Evolutionary conservation across 306 rosid species (phyloP).

Genomic region (Rubus idaeus): DNA sequence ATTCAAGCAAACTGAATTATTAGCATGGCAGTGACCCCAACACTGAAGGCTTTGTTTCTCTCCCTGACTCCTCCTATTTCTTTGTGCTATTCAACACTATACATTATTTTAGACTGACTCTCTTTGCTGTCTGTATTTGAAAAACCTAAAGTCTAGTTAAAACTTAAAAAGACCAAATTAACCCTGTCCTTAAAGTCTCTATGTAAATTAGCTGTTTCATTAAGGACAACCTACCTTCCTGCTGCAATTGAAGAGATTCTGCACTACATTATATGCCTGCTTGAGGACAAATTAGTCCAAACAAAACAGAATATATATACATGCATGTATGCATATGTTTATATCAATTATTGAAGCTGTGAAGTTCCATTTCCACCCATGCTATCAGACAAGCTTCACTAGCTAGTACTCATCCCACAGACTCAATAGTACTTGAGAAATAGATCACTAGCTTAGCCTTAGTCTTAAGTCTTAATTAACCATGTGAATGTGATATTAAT

Average conservation of each 20-base stretch:
- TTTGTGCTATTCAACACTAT: constrained; percentile 1
- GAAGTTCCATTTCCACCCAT: background rate
- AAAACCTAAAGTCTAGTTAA: background rate
- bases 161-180: background rate
- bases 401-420: background rate
- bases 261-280: background rate
- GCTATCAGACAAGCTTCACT: background rate
- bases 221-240: background rate
- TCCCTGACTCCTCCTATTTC: no score
- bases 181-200: background rate
- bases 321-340: background rate
- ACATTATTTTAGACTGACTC: constrained; percentile 3
- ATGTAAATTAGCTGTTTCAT: background rate
- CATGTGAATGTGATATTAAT: background rate
- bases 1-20: background rate
- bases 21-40: background rate
- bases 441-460: background rate
- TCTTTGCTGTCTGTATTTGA: background rate
- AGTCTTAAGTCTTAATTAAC: background rate
- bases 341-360: constrained; percentile 3
- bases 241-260: background rate
- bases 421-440: background rate
- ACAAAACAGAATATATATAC: background rate
- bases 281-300: constrained; percentile 8
- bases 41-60: background rate